phyloP scores from a whole-genome alignment of 371 early-diverging fungal genomes.

The Choanephora cucurbitarum region DNA sequence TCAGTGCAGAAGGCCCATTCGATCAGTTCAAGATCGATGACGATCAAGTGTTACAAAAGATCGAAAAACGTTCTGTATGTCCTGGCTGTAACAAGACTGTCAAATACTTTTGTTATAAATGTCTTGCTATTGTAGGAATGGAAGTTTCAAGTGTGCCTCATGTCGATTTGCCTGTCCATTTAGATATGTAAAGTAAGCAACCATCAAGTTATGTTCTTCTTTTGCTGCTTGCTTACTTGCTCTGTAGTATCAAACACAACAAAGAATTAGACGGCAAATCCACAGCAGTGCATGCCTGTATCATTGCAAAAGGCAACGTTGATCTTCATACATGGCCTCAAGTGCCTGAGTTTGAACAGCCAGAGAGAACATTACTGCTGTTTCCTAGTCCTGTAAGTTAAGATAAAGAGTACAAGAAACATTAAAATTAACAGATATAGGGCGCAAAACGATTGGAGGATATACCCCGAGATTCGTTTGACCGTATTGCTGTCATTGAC shows the following conservation, averaged over 20 bases:
- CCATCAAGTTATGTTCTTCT: background rate
- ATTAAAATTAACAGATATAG: too few species aligned
- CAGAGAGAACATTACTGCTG: constrained; percentile 70
- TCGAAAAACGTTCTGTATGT: constrained; percentile 49
- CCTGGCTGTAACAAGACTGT: constrained; percentile 65
- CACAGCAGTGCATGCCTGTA: constrained; percentile 83
- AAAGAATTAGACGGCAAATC: constrained; percentile 83
- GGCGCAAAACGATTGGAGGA: constrained; percentile 67
- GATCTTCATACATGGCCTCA: constrained; percentile 57
- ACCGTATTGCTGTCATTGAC: constrained; percentile 84
- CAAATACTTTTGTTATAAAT: constrained; percentile 78
- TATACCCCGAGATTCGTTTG: constrained; percentile 64
- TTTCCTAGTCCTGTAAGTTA: constrained; percentile 77
- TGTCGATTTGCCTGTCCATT: constrained; percentile 74
- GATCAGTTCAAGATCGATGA: constrained; percentile 40
- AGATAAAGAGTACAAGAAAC: too few species aligned
- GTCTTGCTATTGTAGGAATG: constrained; percentile 58
- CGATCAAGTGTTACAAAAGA: constrained; percentile 38
- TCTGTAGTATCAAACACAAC: constrained; percentile 73
- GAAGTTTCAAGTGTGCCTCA: constrained; percentile 57
- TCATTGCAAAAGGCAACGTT: constrained; percentile 72
- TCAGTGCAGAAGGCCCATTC: constrained; percentile 21
- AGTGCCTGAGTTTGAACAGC: constrained; percentile 57
- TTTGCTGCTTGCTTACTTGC: background rate
- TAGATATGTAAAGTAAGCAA: constrained; percentile 65